These are phyloP conservation scores for Colletotrichum navitas DNA, from an alignment of 2,329 filamentous ascomycete species.

Conservation along the genomic window DNA sequence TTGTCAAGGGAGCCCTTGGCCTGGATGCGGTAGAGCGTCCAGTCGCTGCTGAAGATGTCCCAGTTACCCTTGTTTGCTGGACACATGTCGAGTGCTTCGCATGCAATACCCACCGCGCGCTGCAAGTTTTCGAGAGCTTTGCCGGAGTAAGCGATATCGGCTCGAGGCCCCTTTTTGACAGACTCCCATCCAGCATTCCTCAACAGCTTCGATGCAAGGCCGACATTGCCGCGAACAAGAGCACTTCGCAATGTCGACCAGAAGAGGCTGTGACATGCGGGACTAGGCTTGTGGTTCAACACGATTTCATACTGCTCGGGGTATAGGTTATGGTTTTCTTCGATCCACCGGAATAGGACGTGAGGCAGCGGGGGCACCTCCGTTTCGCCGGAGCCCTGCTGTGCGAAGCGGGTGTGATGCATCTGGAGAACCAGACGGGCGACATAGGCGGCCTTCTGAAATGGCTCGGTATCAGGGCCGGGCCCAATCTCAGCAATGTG, in stretches of 20 bases:
- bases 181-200: slow-evolving; percentile 82
- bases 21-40: slow-evolving; percentile 85
- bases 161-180: slow-evolving; percentile 75
- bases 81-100: slow-evolving; percentile 78
- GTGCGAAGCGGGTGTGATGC: slow-evolving; percentile 72
- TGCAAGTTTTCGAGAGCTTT: slow-evolving; percentile 83
- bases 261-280: slow-evolving; percentile 81
- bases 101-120: slow-evolving; percentile 75
- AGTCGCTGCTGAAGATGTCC: slow-evolving; percentile 85
- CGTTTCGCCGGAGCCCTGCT: slow-evolving; percentile 48
- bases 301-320: slow-evolving; percentile 76
- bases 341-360: slow-evolving; percentile 86
- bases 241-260: slow-evolving; percentile 87
- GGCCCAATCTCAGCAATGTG: slow-evolving; percentile 74
- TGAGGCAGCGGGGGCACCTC: slow-evolving; percentile 74
- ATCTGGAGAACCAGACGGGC: slow-evolving; percentile 82
- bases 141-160: slow-evolving; percentile 75
- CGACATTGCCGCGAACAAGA: slow-evolving; percentile 80
- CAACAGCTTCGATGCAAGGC: slow-evolving; percentile 75
- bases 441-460: slow-evolving; percentile 84
- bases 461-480: slow-evolving; percentile 69
- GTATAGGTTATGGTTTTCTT: slow-evolving; percentile 79
- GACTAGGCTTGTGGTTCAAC: slow-evolving; percentile 74
- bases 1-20: slow-evolving; percentile 77
- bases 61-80: slow-evolving; percentile 80